A percentile compares a stretch with the other conserved stretches of the same genome.
phyloP scores from a whole-genome alignment of 257 asterid species.

The Nemophila menziesii region DNA sequence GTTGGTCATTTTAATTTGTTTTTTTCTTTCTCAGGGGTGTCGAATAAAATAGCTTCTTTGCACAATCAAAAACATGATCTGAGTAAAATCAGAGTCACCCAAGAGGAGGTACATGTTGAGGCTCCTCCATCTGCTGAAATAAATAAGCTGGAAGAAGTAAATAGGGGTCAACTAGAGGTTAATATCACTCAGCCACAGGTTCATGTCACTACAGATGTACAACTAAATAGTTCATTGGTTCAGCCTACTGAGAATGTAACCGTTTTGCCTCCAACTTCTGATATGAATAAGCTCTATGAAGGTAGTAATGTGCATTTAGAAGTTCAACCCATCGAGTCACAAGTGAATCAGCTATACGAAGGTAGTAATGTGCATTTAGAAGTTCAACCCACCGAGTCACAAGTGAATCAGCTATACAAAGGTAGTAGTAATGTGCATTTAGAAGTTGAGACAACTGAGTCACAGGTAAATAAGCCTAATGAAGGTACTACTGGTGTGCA shows the following conservation, averaged over 20 bases:
- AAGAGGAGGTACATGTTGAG: constrained; percentile 23
- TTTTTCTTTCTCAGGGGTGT: constrained; percentile 39
- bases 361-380: too few species aligned
- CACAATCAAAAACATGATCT: constrained; percentile 46
- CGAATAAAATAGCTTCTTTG: constrained; percentile 47
- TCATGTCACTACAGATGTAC: constrained; percentile 15
- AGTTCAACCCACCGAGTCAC: too few species aligned
- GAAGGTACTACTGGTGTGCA: constrained; percentile 13
- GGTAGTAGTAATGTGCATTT: too few species aligned
- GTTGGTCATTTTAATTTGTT: constrained; percentile 9
- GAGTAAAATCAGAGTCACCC: constrained; percentile 34
- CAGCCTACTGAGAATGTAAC: too few species aligned
- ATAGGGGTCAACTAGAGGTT: constrained; percentile 9
- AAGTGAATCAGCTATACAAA: too few species aligned
- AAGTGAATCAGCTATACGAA: too few species aligned
- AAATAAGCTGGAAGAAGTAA: constrained; percentile 21
- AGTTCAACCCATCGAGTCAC: constrained; percentile 11
- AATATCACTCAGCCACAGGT: constrained; percentile 12
- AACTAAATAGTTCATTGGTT: constrained; percentile 14
- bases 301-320: constrained; percentile 12
- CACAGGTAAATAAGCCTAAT: too few species aligned
- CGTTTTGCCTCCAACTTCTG: constrained; percentile 16
- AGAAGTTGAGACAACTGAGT: too few species aligned
- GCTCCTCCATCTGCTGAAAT: constrained; percentile 19
- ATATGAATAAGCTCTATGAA: constrained; percentile 23